phyloP scores from a whole-genome alignment of 495 filamentous ascomycete species.

The Umbilicaria muhlenbergii region DNA sequence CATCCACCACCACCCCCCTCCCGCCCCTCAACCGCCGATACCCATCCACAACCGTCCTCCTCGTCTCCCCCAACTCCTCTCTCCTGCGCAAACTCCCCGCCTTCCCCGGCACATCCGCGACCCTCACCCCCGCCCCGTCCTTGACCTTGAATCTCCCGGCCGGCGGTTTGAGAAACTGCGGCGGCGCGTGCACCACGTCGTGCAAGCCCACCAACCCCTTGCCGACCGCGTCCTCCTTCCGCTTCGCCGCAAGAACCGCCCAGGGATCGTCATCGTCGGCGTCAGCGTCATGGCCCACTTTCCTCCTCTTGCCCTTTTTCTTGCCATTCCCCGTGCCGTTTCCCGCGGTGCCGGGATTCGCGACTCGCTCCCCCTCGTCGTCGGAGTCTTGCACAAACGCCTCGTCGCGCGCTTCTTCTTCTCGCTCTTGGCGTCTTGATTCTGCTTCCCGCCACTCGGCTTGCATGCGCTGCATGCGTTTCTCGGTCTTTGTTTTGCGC shows the following conservation, averaged over 20 bases:
- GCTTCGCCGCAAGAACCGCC: constrained; percentile 47
- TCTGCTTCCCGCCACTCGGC: constrained; percentile 63
- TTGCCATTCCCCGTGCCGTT: constrained; percentile 43
- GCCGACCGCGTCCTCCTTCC: constrained; percentile 16
- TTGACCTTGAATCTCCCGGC: constrained; percentile 54
- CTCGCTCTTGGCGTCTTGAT: constrained; percentile 31
- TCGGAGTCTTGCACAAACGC: constrained; percentile 51
- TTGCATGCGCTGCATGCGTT: constrained; percentile 66
- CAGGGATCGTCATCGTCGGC: constrained; percentile 52
- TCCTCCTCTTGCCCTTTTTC: constrained; percentile 20
- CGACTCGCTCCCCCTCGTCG: constrained; percentile 39
- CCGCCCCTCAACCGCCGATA: constrained; percentile 69
- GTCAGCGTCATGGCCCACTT: constrained; percentile 23
- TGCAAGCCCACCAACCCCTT: constrained; percentile 37
- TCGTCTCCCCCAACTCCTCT: constrained; percentile 64
- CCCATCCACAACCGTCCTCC: constrained; percentile 62
- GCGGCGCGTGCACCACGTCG: constrained; percentile 72
- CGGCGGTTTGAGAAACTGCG: constrained; percentile 47
- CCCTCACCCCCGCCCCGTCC: constrained; percentile 52
- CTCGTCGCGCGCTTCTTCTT: constrained; percentile 42
- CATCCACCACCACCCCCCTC: constrained; percentile 19
- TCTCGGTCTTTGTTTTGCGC: constrained; percentile 66
- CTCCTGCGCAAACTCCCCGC: constrained; percentile 67
- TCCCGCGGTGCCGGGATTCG: constrained; percentile 29
- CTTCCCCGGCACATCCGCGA: constrained; percentile 56